Evolutionary conservation across 2,329 filamentous ascomycete genomes (phyloP).

Genomic region (Fusarium foetens): DNA sequence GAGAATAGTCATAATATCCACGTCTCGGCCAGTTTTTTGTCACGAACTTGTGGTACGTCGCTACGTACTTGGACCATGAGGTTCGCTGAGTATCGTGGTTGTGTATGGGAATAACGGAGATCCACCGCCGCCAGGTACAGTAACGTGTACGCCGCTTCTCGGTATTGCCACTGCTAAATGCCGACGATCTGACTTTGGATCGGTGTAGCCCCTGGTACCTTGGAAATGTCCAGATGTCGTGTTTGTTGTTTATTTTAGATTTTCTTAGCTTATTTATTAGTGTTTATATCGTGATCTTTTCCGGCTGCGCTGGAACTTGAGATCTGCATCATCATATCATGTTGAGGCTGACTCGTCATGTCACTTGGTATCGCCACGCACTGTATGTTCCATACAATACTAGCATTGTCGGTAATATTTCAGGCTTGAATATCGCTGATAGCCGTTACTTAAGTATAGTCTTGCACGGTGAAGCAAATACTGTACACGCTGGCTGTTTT

Average conservation of each 20-base stretch:
- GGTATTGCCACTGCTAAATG: background rate
- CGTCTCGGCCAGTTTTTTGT: constrained; percentile 5
- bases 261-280: background rate
- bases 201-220: background rate
- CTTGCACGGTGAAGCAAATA: background rate
- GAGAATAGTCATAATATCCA: constrained; percentile 25
- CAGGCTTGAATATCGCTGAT: rapidly evolving
- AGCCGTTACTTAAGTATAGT: rapidly evolving
- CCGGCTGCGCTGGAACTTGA: background rate
- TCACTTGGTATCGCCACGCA: background rate
- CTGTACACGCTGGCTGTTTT: background rate
- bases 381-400: rapidly evolving
- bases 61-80: background rate
- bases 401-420: rapidly evolving
- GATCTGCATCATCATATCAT: background rate
- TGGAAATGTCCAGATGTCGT: background rate
- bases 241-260: background rate
- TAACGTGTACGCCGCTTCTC: background rate
- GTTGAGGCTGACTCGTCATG: background rate
- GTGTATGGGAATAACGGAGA: background rate
- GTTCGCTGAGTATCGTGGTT: background rate
- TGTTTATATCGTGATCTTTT: background rate
- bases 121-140: background rate
- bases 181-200: background rate
- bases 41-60: background rate